phyloP scores from a whole-genome alignment of 352 stramenopile species.

The Pythium angustatum region DNA sequence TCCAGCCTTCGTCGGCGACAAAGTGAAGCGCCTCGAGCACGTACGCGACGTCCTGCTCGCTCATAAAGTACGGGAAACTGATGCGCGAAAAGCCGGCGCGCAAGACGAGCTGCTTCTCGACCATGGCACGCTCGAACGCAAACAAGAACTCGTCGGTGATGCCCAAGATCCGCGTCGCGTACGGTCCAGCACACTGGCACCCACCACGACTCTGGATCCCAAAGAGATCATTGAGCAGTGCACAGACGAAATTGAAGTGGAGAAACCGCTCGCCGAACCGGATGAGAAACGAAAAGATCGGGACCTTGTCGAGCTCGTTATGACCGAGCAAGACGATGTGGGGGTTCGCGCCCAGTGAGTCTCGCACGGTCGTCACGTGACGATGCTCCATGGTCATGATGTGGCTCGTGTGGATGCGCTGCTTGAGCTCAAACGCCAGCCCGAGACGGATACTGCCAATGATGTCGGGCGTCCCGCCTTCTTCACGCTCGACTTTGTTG shows the following conservation, averaged over 20 bases:
- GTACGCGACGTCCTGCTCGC: slow-evolving; percentile 87
- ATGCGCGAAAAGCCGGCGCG: slow-evolving; percentile 92
- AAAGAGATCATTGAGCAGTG: slow-evolving; percentile 96
- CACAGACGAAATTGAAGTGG: slow-evolving; percentile 96
- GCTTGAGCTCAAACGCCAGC: slow-evolving; percentile 88
- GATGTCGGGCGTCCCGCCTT: slow-evolving; percentile 95
- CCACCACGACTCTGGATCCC: slow-evolving; percentile 88
- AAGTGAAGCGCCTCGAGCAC: slow-evolving; percentile 90
- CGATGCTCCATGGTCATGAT: slow-evolving; percentile 46
- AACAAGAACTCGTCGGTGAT: slow-evolving; percentile 73
- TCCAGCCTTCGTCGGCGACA: slow-evolving; percentile 89
- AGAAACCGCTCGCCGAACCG: slow-evolving; percentile 79
- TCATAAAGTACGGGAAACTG: slow-evolving; percentile 83
- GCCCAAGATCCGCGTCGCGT: slow-evolving; percentile 90
- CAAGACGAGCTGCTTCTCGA: slow-evolving; percentile 89
- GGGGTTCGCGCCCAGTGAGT: slow-evolving; percentile 37
- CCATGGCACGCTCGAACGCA: slow-evolving; percentile 72
- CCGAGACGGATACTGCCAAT: slow-evolving; percentile 89
- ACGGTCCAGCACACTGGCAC: slow-evolving; percentile 81
- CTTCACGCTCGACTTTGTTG: slow-evolving; percentile 90
- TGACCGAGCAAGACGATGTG: slow-evolving; percentile 81
- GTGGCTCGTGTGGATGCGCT: slow-evolving; percentile 34
- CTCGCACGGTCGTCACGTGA: slow-evolving; percentile 29
- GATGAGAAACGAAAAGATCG: slow-evolving; percentile 93
- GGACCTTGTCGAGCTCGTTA: slow-evolving; percentile 49